phyloP scores from a whole-genome alignment of 129 eudicot species.

The Erigeron canadensis region DNA sequence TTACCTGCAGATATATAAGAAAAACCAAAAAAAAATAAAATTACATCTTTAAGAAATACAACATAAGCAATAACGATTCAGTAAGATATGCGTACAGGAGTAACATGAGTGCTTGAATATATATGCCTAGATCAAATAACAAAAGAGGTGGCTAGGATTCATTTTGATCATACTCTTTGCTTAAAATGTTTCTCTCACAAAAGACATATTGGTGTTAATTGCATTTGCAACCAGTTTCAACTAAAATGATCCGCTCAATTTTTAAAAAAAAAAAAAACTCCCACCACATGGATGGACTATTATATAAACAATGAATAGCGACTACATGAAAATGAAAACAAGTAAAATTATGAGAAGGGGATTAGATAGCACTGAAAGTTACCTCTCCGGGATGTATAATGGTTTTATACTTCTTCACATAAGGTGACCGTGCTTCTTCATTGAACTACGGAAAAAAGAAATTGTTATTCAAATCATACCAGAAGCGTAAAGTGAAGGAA shows the following conservation, averaged over 20 bases:
- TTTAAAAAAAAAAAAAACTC: background rate
- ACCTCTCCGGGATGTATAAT: slow-evolving; percentile 99
- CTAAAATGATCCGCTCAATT: background rate
- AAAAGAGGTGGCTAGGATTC: background rate
- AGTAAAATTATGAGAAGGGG: background rate
- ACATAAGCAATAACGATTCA: background rate
- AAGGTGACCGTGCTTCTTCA: slow-evolving; percentile 90
- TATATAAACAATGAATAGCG: background rate
- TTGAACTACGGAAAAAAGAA: slow-evolving; percentile 53
- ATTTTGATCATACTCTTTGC: background rate
- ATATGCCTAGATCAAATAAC: background rate
- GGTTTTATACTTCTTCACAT: slow-evolving; percentile 82
- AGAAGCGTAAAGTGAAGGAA: background rate
- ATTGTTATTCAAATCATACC: background rate
- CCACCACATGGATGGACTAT: background rate
- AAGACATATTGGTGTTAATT: background rate
- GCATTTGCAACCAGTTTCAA: background rate
- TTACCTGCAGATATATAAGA: slow-evolving; percentile 40
- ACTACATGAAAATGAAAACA: background rate
- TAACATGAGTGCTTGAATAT: background rate
- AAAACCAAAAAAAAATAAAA: background rate
- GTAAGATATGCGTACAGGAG: background rate
- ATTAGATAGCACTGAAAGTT: background rate
- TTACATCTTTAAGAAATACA: background rate
- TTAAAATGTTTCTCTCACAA: background rate